Base-by-base conservation (phyloP, 2,329 filamentous ascomycete genomes). In the Graphilbum fragrans region DNA sequence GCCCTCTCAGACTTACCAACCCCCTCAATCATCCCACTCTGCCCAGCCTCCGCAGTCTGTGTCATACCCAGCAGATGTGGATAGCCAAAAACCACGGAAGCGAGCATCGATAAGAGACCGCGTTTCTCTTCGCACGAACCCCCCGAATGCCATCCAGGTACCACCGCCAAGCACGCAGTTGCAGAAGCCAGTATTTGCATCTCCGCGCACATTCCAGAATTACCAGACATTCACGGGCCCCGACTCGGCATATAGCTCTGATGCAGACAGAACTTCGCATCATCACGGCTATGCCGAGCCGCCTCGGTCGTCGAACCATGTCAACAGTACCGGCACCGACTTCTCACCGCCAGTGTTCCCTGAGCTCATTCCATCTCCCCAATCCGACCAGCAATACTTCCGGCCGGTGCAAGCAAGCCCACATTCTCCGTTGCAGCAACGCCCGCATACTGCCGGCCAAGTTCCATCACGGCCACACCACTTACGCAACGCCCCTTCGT, bases 341-440 rank as follows among this genome's bases (percentile, higher is more conserved):
- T 57, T 65, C 35, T 54, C 62, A 2, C 57, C 60, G 2, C 64
- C 64, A 0, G 51, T 52, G 5, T 52, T 66, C 16, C 61, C 60
- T 1, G 57, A 46, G 9, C 46, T 64, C 2, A 55, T 70, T 19
- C 65, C 66, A 2, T 70, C 67, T 4, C 70, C 70, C 3, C 60
- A 62, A 17, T 72, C 69, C 0, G 71, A 75, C 18, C 61, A 65
- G 41, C 75, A 79, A 47, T 71, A 66, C 49, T 80, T 78, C 56
- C 71, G 69, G 11, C 76, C 77, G 0, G 75, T 80, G 2, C 69
- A 70, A 35, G 76, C 76, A 14, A 77, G 70, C 35, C 76, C 76
- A 4, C 70, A 80, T 49, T 80, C 76, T 5, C 76, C 77, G 12
- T 58, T 80, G 2, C 76, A 80, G 54, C 74, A 73, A 52, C 61